A percentile compares a stretch with the other conserved stretches of the same genome.
These are phyloP conservation scores for Vitis cinerea DNA, from an alignment of 164 flowering plant species.

Conservation along the genomic window DNA sequence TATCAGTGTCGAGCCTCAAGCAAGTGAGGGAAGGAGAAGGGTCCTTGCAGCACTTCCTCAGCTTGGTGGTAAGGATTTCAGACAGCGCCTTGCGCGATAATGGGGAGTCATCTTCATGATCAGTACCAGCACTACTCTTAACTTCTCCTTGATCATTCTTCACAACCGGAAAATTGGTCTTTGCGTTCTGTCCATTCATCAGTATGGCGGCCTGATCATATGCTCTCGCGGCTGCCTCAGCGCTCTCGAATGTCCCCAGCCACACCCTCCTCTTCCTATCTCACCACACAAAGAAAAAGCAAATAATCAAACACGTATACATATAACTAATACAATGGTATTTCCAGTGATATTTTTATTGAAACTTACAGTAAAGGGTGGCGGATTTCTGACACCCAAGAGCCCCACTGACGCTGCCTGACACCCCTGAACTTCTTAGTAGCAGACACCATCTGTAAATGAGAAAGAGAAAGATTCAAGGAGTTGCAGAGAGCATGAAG, in stretches of 20 bases:
- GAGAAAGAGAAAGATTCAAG: conserved; percentile 9
- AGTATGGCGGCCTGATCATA: conserved; percentile 77
- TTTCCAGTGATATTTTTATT: too few relatives aligned
- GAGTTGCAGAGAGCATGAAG: too few relatives aligned
- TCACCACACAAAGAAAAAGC: too few relatives aligned
- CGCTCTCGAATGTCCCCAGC: conserved; percentile 83
- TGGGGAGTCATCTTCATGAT: conserved; percentile 5
- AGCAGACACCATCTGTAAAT: too few relatives aligned
- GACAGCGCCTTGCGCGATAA: conserved; percentile 35
- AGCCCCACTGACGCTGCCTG: conserved; percentile 92
- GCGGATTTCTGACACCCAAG: conserved; percentile 90
- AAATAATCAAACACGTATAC: too few relatives aligned
- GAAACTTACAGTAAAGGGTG: conserved; percentile 68
- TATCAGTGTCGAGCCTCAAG: conserved; percentile 75
- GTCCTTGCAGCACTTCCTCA: conserved; percentile 56
- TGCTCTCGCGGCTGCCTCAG: conserved; percentile 79
- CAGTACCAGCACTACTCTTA: neutral
- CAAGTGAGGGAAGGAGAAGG: conserved; percentile 78
- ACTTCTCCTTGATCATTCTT: conserved; percentile 10
- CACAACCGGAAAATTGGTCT: conserved; percentile 63
- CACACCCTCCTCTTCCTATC: conserved; percentile 75
- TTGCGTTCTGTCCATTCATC: conserved; percentile 76
- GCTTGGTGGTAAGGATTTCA: conserved; percentile 55
- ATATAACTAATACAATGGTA: too few relatives aligned
- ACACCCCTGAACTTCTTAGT: conserved; percentile 80